Evolutionary conservation across 2,329 filamentous ascomycete genomes (phyloP).

Genomic region (Nothophoma quercina): DNA sequence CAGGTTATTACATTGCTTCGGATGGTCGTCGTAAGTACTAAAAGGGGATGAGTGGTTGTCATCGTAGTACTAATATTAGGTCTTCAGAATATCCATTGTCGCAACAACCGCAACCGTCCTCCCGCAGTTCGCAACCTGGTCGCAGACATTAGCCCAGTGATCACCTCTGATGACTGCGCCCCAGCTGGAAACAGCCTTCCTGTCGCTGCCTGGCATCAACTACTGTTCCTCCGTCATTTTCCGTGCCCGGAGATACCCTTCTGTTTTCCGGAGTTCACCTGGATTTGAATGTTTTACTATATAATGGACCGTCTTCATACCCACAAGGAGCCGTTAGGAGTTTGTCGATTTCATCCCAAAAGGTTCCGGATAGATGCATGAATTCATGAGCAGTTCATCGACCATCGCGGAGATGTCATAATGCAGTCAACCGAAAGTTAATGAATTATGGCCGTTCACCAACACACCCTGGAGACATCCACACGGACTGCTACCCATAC

Average conservation of each 20-base stretch:
- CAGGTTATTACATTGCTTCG: conserved; percentile 49
- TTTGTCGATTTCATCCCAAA: conserved; percentile 34
- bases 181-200: conserved; percentile 20
- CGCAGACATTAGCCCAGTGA: conserved; percentile 23
- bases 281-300: conserved; percentile 41
- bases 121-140: conserved; percentile 34
- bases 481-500: conserved; percentile 1
- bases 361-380: conserved; percentile 31
- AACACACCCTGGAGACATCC: conserved; percentile 4
- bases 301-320: conserved; percentile 36
- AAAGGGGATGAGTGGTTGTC: neutral
- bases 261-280: conserved; percentile 41
- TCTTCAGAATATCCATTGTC: conserved; percentile 43
- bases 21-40: conserved; percentile 48
- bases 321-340: conserved; percentile 34
- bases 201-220: conserved; percentile 35
- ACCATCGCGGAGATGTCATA: conserved; percentile 14
- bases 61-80: conserved; percentile 26
- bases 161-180: conserved; percentile 4
- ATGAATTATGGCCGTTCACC: conserved; percentile 17
- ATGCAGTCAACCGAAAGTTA: conserved; percentile 17
- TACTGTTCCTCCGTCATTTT: conserved; percentile 41
- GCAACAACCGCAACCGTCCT: conserved; percentile 35
- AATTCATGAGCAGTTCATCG: conserved; percentile 12
- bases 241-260: conserved; percentile 48